Evolutionary conservation across 805 yeast species (phyloP).

Genomic region (Cyberlindnera galapagoensis): DNA sequence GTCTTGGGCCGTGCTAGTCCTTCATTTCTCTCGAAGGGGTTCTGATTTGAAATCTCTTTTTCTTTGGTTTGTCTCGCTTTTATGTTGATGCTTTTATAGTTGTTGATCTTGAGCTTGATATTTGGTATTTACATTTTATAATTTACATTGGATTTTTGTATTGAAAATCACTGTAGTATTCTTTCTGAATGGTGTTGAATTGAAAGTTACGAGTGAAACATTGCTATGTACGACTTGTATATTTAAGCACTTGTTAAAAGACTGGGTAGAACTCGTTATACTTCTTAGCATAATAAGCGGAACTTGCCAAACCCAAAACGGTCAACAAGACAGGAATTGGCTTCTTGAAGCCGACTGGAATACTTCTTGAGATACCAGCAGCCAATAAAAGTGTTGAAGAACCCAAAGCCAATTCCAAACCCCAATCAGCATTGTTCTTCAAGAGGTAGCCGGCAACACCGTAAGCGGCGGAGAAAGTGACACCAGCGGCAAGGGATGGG

Average conservation of each 20-base stretch:
- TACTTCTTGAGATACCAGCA: conserved; percentile 70
- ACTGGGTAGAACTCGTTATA: conserved; percentile 62
- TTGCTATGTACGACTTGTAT: neutral
- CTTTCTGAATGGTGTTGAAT: too few species aligned
- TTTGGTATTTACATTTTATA: too few species aligned
- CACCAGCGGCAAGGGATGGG: conserved; percentile 79
- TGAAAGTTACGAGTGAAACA: too few species aligned
- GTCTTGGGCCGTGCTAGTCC: too few species aligned
- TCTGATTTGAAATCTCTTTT: too few species aligned
- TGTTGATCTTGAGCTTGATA: too few species aligned
- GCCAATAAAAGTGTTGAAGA: conserved; percentile 59
- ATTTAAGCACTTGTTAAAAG: conserved; percentile 5
- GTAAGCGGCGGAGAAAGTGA: conserved; percentile 49
- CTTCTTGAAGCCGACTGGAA: conserved; percentile 51
- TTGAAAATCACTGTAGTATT: too few species aligned
- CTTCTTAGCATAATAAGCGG: conserved; percentile 67
- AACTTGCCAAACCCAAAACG: conserved; percentile 54
- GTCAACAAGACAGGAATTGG: conserved; percentile 71
- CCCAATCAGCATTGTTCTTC: conserved; percentile 66
- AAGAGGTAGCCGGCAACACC: conserved; percentile 74
- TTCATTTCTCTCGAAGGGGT: too few species aligned
- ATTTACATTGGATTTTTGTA: too few species aligned
- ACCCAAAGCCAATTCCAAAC: conserved; percentile 73
- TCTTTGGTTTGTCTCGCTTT: too few species aligned
- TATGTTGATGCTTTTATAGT: too few species aligned